These are phyloP conservation scores for Perkinsus marinus DNA, from an alignment of 169 alveolate genomes.

Conservation along the genomic window DNA sequence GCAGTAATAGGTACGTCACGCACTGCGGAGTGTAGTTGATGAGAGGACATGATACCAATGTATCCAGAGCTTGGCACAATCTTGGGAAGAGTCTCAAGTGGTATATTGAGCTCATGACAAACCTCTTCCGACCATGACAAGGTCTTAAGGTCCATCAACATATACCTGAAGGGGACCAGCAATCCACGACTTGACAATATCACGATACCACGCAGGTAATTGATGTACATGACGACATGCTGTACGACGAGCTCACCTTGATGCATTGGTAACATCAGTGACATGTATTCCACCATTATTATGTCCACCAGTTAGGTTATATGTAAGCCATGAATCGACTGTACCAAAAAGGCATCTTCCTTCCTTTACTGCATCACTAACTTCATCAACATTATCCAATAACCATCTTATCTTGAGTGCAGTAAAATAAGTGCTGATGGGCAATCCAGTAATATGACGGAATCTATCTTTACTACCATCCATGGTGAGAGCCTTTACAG, in stretches of 20 bases:
- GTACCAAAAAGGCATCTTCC: slow-evolving; percentile 13
- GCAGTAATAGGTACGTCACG: slow-evolving; percentile 50
- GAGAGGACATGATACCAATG: slow-evolving; percentile 37
- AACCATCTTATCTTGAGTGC: slow-evolving; percentile 47
- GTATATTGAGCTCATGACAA: slow-evolving; percentile 43
- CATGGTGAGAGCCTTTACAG: slow-evolving; percentile 36
- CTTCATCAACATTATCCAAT: slow-evolving; percentile 9
- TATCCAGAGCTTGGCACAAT: slow-evolving; percentile 23
- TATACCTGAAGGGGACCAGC: slow-evolving; percentile 39
- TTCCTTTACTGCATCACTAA: slow-evolving; percentile 20
- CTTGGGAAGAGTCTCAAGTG: slow-evolving; percentile 29
- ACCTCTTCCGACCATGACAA: slow-evolving; percentile 65
- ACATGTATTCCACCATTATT: slow-evolving; percentile 47
- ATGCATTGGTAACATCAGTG: slow-evolving; percentile 85
- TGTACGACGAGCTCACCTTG: slow-evolving; percentile 12
- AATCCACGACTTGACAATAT: background rate
- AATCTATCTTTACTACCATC: slow-evolving; percentile 41
- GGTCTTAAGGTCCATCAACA: slow-evolving; percentile 66
- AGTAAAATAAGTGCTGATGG: slow-evolving; percentile 73
- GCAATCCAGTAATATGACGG: slow-evolving; percentile 68
- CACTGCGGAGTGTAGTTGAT: slow-evolving; percentile 27
- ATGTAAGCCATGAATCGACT: slow-evolving; percentile 21
- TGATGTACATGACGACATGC: too few species aligned
- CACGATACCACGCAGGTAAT: too few species aligned
- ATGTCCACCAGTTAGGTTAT: slow-evolving; percentile 7